Evolutionary conservation across 1,284 basidiomycete species (phyloP), one percentile per base, ranked within the genome.

Genomic region (Papiliotrema flavescens): DNA sequence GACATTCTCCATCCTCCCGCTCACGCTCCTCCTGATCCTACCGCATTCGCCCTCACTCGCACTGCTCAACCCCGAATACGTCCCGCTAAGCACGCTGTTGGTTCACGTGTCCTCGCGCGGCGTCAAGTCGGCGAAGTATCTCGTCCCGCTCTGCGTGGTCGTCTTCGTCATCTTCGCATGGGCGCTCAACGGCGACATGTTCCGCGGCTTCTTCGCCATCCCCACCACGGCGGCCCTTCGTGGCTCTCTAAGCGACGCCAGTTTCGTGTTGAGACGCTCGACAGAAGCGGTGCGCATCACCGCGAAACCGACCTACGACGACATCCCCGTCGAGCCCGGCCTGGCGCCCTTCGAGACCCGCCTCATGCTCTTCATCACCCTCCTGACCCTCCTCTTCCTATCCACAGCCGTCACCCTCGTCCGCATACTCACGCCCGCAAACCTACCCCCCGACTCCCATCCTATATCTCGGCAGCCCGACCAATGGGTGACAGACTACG

Each of bases 101-200:
- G 24, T 41, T 6, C 36, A 42, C 37, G 51, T 57, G 11, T n/a
- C 60, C 6, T 3, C 20, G 4, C 44, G 58, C 3, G 55, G 58
- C 13, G 9, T 58, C 22, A 41, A 60, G n/a, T 52, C 49, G 23
- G 41, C 39, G 15, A 44, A 9, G 8, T 45, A 51, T 17, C 44
- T 47, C 22, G 26, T 51, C 11, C 57, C 51, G 35, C 48, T 54
- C 26, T 22, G 45, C 5, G 35, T 54, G 13, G 34, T 62, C 34
- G 37, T 62, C 19, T 60, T 65, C 44, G 48, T 41, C 8, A 32
- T 61, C 1, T 65, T 67, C 55, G 53, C 55, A 11, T 61, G 59
- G 57, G 54, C 56, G 2, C 56, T 66, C 56, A 63, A 65, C 52
- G 65, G 66, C n/a, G 66, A 66, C 42, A 59, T 67, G 32, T 61